Evolutionary conservation across 2,329 filamentous ascomycete species (phyloP).

Genomic region (Colletotrichum spinosum): DNA sequence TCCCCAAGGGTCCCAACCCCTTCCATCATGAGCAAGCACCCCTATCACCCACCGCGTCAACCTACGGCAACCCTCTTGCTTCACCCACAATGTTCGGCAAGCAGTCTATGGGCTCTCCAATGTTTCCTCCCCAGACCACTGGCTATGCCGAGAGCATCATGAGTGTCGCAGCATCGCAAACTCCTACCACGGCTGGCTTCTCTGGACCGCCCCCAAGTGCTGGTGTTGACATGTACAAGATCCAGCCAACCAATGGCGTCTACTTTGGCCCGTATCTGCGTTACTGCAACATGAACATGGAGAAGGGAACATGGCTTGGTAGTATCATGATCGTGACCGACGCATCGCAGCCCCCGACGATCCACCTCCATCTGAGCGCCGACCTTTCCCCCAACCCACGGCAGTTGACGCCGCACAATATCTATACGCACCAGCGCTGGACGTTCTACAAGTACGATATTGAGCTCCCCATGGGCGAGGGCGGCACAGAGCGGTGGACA

Average conservation of each 20-base stretch:
- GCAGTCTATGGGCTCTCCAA: slow-evolving; percentile 80
- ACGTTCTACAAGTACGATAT: slow-evolving; percentile 96
- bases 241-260: slow-evolving; percentile 92
- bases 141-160: slow-evolving; percentile 89
- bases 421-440: slow-evolving; percentile 93
- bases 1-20: slow-evolving; percentile 94
- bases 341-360: slow-evolving; percentile 90
- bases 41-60: slow-evolving; percentile 83
- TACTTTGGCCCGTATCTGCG: slow-evolving; percentile 97
- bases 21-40: slow-evolving; percentile 85
- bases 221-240: slow-evolving; percentile 94
- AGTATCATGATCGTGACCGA: slow-evolving; percentile 96
- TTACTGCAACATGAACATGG: slow-evolving; percentile 97
- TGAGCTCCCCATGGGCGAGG: slow-evolving; percentile 89
- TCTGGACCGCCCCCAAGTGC: slow-evolving; percentile 88
- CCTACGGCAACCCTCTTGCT: slow-evolving; percentile 78
- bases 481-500: slow-evolving; percentile 87
- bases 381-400: slow-evolving; percentile 94
- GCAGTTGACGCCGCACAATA: slow-evolving; percentile 84
- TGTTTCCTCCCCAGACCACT: slow-evolving; percentile 84
- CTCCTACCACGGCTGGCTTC: slow-evolving; percentile 84
- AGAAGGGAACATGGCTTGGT: slow-evolving; percentile 89
- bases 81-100: slow-evolving; percentile 74
- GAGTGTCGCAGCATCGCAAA: slow-evolving; percentile 79
- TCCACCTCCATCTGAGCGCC: slow-evolving; percentile 90